Evolutionary conservation across 164 flowering plant species (phyloP).

Genomic region (Vitis rupestris): DNA sequence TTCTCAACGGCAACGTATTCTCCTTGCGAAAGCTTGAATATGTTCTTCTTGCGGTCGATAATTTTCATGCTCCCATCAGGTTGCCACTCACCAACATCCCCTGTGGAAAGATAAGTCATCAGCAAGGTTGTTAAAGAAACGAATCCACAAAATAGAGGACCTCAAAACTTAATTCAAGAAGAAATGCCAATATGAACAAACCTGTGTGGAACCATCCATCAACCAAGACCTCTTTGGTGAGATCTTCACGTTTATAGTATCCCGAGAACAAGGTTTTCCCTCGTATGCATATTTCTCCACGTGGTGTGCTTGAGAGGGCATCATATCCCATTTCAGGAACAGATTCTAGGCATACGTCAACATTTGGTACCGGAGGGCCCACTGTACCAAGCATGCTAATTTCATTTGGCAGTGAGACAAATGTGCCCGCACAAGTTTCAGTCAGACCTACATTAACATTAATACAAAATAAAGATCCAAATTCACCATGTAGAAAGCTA

Average conservation of each 20-base stretch:
- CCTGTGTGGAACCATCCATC: conserved; percentile 99
- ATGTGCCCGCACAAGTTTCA: conserved; percentile 95
- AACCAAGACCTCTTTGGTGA: conserved; percentile 76
- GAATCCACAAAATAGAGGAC: background rate
- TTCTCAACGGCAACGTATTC: conserved; percentile 98
- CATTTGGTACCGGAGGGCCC: conserved; percentile 92
- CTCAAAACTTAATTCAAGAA: background rate
- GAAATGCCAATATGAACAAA: conserved; percentile 18
- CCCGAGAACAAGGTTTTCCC: conserved; percentile 88
- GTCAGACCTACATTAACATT: conserved; percentile 66
- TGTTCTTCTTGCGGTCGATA: conserved; percentile 96
- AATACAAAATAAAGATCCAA: background rate
- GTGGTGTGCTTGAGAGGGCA: conserved; percentile 75
- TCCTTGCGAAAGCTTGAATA: conserved; percentile 98
- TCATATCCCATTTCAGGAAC: conserved; percentile 99
- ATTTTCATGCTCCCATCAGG: conserved; percentile 91
- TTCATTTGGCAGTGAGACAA: conserved; percentile 80
- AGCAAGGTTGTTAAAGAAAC: background rate
- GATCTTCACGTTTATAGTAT: conserved; percentile 90
- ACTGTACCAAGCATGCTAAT: conserved; percentile 87
- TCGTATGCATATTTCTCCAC: conserved; percentile 88
- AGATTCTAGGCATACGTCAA: conserved; percentile 88
- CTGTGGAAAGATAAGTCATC: conserved; percentile 33
- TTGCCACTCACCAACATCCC: conserved; percentile 99
- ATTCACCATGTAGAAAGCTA: background rate